These are phyloP conservation scores for Entelexis paramagnoliae DNA, from an alignment of 1,139 yeast genomes.

Conservation along the genomic window DNA sequence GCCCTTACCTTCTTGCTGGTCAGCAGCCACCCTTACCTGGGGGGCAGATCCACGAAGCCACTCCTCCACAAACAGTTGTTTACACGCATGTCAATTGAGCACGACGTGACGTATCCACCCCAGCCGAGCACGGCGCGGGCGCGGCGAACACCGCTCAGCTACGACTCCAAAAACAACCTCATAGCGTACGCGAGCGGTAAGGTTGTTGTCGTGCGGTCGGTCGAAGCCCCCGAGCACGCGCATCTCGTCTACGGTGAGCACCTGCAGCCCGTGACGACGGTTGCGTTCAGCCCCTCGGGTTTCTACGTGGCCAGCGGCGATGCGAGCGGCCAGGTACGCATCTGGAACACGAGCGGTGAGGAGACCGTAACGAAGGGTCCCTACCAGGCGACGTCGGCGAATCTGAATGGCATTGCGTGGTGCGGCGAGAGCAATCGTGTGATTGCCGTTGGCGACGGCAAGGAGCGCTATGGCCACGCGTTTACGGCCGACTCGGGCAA, in stretches of 20 bases:
- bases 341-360: conserved; percentile 55
- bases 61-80: neutral
- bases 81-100: conserved; percentile 16
- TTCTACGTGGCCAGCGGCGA: conserved; percentile 89
- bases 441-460: conserved; percentile 93
- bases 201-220: conserved; percentile 61
- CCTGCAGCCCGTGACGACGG: conserved; percentile 62
- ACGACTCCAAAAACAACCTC: conserved; percentile 49
- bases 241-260: conserved; percentile 62
- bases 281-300: conserved; percentile 81
- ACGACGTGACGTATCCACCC: conserved; percentile 48
- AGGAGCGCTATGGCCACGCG: conserved; percentile 84
- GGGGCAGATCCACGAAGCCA: neutral
- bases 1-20: neutral
- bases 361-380: conserved; percentile 65
- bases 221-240: conserved; percentile 41
- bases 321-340: conserved; percentile 70
- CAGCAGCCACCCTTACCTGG: neutral
- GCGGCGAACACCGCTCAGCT: conserved; percentile 59
- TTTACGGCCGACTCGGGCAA: conserved; percentile 92
- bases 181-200: conserved; percentile 76
- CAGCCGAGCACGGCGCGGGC: conserved; percentile 70
- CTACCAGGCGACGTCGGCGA: conserved; percentile 70
- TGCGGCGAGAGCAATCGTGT: conserved; percentile 78
- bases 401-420: conserved; percentile 81